Percentiles rank a stretch among this genome's conserved stretches.
phyloP scores from a whole-genome alignment of 305 asterid genomes.

The Fraxinus sp. region DNA sequence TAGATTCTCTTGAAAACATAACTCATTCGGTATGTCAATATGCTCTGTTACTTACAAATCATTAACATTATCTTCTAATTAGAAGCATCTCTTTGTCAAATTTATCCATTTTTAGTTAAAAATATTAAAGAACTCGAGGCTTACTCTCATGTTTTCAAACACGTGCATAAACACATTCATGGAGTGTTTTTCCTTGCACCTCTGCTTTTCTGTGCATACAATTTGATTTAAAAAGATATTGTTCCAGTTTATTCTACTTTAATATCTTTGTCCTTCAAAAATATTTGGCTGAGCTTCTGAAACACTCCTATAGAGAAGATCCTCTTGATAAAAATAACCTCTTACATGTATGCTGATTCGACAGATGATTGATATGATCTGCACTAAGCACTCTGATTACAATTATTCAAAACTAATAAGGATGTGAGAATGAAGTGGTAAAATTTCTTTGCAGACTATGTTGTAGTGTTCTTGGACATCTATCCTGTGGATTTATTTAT shows the following conservation, averaged over 20 bases:
- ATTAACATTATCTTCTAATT: neutral
- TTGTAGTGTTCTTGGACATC: neutral
- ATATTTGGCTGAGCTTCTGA: neutral
- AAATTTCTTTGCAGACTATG: neutral
- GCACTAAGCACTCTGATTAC: neutral
- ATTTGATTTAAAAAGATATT: neutral
- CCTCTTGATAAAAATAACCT: neutral
- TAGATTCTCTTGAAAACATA: constrained; percentile 85
- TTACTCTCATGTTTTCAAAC: neutral
- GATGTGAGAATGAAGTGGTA: neutral
- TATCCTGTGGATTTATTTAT: neutral
- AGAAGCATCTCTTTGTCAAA: constrained; percentile 1
- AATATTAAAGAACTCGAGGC: neutral
- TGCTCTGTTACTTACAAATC: neutral
- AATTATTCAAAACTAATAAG: neutral
- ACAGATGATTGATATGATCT: neutral
- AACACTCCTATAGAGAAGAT: neutral
- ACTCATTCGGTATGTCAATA: constrained; percentile 79
- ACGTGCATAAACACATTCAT: neutral
- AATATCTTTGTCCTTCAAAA: neutral
- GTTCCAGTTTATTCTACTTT: neutral
- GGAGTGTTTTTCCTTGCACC: neutral
- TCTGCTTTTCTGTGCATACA: neutral
- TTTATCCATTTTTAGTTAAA: neutral
- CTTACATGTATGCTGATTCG: neutral